Evolutionary conservation across 2,329 filamentous ascomycete species (phyloP), one percentile per base, ranked within the genome.

Genomic region (Scedosporium minutisporum): DNA sequence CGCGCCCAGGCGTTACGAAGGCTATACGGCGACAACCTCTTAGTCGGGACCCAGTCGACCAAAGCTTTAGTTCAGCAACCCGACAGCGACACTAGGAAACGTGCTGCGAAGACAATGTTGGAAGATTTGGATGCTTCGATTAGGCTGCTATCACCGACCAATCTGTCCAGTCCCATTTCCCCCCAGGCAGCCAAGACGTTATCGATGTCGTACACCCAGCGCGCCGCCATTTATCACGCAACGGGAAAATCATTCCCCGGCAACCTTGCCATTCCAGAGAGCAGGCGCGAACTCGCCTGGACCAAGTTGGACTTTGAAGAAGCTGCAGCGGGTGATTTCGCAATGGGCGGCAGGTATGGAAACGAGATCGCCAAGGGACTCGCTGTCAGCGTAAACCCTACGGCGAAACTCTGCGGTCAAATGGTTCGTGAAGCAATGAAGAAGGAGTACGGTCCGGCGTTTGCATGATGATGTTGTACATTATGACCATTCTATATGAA

Each of bases 381-480:
- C 65, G 85, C 85, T 5, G 86, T 88, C 60, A 81, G 79, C 70
- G 82, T 83, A 29, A 89, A 89, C 70, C 86, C 87, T 25, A 87
- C 84, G 16, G 86, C 87, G 2, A 89, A 88, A 74, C 74, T 89
- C 53, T 89, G 87, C 69, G 87, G 86, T 1, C 80, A 87, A 68
- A 89, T 89, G 71, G 86, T 89, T 44, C 80, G 82, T 59, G 84
- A 88, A 73, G 86, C 86, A 58, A 86, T 89, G 84, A 86, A 80
- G 75, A 87, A 84, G 72, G 87, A 89, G 71, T 87, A 86, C 67
- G 83, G 82, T 0, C 75, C 78, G n/a, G 76, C 74, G 9, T 80
- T 78, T 69, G 75, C 75, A 33, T 69, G 68, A 44, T 61, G 48
- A 61, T 57, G 9, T 23, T 60, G 16, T 18, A 27, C 23, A 10